Evolutionary conservation across 352 stramenopile species (phyloP).

Genomic region (Globisporangium orthogonon): DNA sequence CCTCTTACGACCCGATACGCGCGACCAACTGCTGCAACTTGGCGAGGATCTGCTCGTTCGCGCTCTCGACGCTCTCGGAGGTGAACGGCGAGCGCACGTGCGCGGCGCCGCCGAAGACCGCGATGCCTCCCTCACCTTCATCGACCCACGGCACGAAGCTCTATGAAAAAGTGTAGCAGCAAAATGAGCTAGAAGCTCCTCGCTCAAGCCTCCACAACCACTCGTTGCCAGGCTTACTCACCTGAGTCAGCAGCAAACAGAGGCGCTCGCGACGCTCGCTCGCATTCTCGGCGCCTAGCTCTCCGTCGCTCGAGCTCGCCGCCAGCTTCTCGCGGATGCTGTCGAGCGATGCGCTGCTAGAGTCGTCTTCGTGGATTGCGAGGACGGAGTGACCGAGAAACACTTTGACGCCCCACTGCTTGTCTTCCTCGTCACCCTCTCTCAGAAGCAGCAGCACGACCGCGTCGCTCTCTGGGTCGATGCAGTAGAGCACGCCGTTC

Average conservation of each 20-base stretch:
- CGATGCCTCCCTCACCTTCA: constrained; percentile 4
- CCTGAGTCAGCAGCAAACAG: constrained; percentile 6
- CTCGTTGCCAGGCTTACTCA: not conserved
- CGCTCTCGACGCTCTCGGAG: constrained; percentile 17
- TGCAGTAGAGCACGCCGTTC: constrained; percentile 38
- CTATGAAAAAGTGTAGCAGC: too few species aligned
- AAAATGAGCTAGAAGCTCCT: too few species aligned
- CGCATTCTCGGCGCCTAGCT: not conserved
- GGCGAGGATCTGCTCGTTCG: constrained; percentile 44
- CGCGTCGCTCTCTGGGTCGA: constrained; percentile 51
- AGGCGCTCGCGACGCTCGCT: constrained; percentile 3
- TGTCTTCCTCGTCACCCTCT: constrained; percentile 7
- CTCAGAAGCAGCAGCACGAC: constrained; percentile 31
- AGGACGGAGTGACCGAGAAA: constrained; percentile 7
- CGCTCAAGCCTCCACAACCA: not conserved
- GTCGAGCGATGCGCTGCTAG: constrained; percentile 2
- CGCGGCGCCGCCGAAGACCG: constrained; percentile 43
- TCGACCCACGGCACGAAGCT: constrained; percentile 11
- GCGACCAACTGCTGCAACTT: constrained; percentile 34
- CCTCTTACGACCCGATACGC: constrained; percentile 1
- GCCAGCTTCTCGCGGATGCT: not conserved
- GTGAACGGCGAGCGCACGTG: constrained; percentile 32
- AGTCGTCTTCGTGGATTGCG: not conserved
- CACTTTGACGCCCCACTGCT: constrained; percentile 6
- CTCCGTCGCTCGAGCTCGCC: not conserved